Evolutionary conservation across 1,284 basidiomycete species (phyloP).

Genomic region (Tylopilus sp.): DNA sequence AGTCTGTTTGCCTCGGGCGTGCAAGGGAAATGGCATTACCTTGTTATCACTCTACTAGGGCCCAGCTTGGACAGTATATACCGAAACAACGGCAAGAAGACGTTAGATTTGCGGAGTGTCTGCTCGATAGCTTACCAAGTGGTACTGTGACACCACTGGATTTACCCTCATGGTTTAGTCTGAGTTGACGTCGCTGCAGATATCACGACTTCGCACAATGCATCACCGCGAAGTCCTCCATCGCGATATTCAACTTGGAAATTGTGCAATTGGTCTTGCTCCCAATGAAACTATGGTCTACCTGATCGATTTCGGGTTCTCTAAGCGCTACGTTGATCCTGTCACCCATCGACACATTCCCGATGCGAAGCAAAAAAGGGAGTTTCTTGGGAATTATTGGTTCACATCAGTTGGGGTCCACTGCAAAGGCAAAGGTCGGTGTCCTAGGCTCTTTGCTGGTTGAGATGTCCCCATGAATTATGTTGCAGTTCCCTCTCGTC

Average conservation of each 20-base stretch:
- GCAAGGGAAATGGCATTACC: conserved; percentile 61
- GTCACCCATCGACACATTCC: conserved; percentile 59
- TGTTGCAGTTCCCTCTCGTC: conserved; percentile 58
- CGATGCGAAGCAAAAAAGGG: conserved; percentile 58
- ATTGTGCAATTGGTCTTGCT: conserved; percentile 57
- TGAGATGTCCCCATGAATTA: conserved; percentile 19
- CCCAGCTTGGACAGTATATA: conserved; percentile 60
- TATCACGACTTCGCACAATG: conserved; percentile 64
- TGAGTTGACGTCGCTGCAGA: conserved; percentile 40
- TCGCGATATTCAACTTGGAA: conserved; percentile 72
- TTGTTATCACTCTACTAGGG: conserved; percentile 69
- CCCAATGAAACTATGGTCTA: conserved; percentile 59
- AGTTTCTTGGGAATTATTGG: conserved; percentile 79
- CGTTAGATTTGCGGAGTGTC: conserved; percentile 63
- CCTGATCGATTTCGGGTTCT: conserved; percentile 81
- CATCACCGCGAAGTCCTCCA: conserved; percentile 66
- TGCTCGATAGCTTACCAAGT: conserved; percentile 71
- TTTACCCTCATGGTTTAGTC: background rate
- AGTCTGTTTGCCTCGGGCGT: conserved; percentile 58
- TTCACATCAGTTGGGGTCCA: conserved; percentile 70
- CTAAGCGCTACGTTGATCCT: conserved; percentile 67
- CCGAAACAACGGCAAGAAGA: conserved; percentile 49
- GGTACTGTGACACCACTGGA: conserved; percentile 39
- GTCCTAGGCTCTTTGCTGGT: conserved; percentile 12
- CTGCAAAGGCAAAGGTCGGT: conserved; percentile 63